These are phyloP conservation scores for Clarkia xantiana DNA, from an alignment of 345 rosid species.

Conservation along the genomic window DNA sequence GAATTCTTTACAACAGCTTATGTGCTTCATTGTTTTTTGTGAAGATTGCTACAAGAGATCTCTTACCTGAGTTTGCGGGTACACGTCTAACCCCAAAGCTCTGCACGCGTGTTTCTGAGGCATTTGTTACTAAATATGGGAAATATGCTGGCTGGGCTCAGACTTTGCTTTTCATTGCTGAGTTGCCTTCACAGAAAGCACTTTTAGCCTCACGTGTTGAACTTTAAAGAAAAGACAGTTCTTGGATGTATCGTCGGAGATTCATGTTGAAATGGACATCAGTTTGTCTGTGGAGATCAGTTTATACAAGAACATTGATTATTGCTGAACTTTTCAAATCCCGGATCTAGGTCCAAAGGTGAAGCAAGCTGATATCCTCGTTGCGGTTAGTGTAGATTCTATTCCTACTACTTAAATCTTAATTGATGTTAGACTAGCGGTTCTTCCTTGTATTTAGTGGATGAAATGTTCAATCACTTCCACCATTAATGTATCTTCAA, in stretches of 20 bases:
- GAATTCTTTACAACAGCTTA: background rate
- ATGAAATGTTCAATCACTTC: no score
- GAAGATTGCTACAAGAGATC: slow-evolving; percentile 70
- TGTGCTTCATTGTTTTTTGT: slow-evolving; percentile 6
- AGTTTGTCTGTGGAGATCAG: no score
- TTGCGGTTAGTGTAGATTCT: no score
- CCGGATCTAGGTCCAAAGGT: no score
- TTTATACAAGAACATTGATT: no score
- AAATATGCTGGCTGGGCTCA: slow-evolving; percentile 98
- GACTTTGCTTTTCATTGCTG: slow-evolving; percentile 77
- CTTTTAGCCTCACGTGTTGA: slow-evolving; percentile 35
- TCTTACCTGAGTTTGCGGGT: slow-evolving; percentile 79
- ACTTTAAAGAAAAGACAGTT: slow-evolving; percentile 18
- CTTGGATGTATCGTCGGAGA: background rate
- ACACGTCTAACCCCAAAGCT: slow-evolving; percentile 58
- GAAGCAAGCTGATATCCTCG: no score
- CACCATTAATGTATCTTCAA: no score
- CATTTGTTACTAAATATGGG: slow-evolving; percentile 85
- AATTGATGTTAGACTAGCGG: no score
- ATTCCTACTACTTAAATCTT: no score
- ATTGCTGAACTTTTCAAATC: no score
- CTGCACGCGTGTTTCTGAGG: slow-evolving; percentile 60
- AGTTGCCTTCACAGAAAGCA: slow-evolving; percentile 71
- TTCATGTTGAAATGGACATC: background rate
- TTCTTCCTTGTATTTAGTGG: no score